Percentiles rank a stretch among this genome's conserved stretches.
Evolutionary conservation across 257 asterid genomes (phyloP).

Genomic region (Schizonepeta tenuifolia): DNA sequence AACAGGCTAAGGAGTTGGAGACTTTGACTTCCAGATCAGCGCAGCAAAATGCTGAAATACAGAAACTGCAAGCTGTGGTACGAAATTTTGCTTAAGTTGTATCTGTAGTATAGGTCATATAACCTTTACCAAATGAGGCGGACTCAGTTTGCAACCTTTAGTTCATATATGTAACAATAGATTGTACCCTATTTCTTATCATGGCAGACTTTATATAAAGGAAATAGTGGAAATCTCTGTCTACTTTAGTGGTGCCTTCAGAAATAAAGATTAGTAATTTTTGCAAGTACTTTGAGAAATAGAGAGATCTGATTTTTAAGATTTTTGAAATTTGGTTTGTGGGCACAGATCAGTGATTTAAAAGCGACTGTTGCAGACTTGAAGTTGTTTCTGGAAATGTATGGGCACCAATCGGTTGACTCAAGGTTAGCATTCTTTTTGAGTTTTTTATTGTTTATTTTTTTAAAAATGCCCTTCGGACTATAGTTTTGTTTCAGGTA

Average conservation of each 20-base stretch:
- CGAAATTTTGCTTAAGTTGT: conserved; percentile 33
- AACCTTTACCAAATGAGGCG: conserved; percentile 8
- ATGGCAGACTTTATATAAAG: background rate
- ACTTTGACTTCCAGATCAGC: conserved; percentile 60
- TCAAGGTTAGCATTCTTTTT: conserved; percentile 65
- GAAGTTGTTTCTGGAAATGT: conserved; percentile 78
- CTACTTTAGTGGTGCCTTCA: background rate
- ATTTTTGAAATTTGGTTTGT: conserved; percentile 29
- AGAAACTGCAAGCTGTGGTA: conserved; percentile 76
- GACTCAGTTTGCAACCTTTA: conserved; percentile 12
- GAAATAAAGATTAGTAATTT: background rate
- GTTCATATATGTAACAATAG: conserved; percentile 14
- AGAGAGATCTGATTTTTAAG: conserved; percentile 26
- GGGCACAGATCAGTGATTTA: conserved; percentile 74
- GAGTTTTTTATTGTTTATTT: background rate
- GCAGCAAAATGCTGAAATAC: conserved; percentile 71
- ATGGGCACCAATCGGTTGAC: conserved; percentile 59
- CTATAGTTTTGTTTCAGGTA: conserved; percentile 5
- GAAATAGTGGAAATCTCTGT: conserved; percentile 2
- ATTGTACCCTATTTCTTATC: conserved; percentile 9
- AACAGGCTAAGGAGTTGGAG: conserved; percentile 76
- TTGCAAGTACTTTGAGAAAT: background rate
- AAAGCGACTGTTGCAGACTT: conserved; percentile 62
- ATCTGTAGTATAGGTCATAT: background rate
- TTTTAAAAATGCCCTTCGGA: conserved; percentile 17